Conservation (phyloP, 2,329 filamentous ascomycete species). For the Chrysoporthe deuterocubensis region DNA sequence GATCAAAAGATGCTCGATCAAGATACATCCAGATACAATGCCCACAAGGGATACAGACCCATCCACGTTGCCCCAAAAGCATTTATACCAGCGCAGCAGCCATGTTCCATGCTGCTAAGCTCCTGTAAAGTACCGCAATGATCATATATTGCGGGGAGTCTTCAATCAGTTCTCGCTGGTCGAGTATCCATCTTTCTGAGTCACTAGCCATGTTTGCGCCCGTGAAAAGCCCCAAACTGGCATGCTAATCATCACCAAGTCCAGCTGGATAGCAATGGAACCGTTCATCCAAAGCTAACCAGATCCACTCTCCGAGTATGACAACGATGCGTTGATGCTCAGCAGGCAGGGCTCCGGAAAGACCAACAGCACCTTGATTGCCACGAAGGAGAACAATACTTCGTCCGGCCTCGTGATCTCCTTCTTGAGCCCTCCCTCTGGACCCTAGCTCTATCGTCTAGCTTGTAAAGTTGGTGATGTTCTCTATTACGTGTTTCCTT, state of each 20-base stretch:
- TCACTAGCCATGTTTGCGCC: conserved; percentile 46
- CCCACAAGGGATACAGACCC: conserved; percentile 52
- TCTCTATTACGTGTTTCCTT: no score
- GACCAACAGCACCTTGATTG: no score
- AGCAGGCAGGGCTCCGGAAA: conserved; percentile 47
- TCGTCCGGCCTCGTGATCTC: no score
- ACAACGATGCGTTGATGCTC: conserved; percentile 49
- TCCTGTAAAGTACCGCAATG: conserved; percentile 30
- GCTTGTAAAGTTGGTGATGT: no score
- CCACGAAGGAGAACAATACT: conserved; percentile 40
- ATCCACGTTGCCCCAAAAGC: conserved; percentile 53
- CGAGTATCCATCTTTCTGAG: neutral
- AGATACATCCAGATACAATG: conserved; percentile 51
- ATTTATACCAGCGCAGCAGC: conserved; percentile 45
- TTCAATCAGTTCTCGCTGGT: neutral
- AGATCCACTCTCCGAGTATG: conserved; percentile 53
- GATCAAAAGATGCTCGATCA: no score
- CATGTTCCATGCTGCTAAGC: conserved; percentile 31
- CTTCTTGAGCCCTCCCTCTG: no score
- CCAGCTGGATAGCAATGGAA: conserved; percentile 53
- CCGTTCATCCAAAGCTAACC: conserved; percentile 50
- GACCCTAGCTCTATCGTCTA: no score
- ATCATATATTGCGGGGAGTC: conserved; percentile 30
- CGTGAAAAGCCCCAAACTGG: conserved; percentile 50
- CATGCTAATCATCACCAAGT: conserved; percentile 53